These are phyloP conservation scores for Entomortierella beljakovae DNA, from an alignment of 192 early-diverging fungal species.

Conservation along the genomic window DNA sequence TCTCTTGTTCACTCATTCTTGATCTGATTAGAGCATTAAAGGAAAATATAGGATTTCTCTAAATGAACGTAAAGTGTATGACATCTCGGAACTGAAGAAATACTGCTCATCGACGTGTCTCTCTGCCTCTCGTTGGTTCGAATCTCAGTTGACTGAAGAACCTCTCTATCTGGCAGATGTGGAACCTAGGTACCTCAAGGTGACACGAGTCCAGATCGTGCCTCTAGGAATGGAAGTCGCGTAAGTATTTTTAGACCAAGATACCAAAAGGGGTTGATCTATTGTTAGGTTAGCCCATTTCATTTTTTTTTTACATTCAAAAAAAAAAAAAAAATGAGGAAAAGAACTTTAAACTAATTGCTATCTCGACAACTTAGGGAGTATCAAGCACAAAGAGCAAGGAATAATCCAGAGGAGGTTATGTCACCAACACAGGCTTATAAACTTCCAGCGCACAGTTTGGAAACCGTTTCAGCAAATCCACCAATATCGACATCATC, in stretches of 20 bases:
- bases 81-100: slow-evolving; percentile 71
- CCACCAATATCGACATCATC: not conserved
- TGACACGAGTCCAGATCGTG: slow-evolving; percentile 27
- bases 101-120: slow-evolving; percentile 82
- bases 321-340: too few species aligned
- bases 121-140: slow-evolving; percentile 76
- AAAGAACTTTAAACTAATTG: not conserved
- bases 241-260: slow-evolving; percentile 10
- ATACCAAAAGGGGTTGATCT: not conserved
- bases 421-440: slow-evolving; percentile 10
- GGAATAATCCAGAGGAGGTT: not conserved
- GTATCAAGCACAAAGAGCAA: slow-evolving; percentile 17
- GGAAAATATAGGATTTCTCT: slow-evolving; percentile 79
- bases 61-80: slow-evolving; percentile 79
- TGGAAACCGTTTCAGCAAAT: not conserved
- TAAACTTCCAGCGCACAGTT: slow-evolving; percentile 11
- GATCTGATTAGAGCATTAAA: slow-evolving; percentile 52
- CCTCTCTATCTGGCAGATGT: slow-evolving; percentile 75
- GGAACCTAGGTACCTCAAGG: slow-evolving; percentile 30
- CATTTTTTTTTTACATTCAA: too few species aligned
- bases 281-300: not conserved
- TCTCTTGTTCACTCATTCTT: not conserved
- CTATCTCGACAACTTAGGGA: slow-evolving; percentile 2
- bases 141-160: slow-evolving; percentile 78
- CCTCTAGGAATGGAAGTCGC: slow-evolving; percentile 36